phyloP scores from a whole-genome alignment of 2,329 filamentous ascomycete species.

The Fusarium equiseti region DNA sequence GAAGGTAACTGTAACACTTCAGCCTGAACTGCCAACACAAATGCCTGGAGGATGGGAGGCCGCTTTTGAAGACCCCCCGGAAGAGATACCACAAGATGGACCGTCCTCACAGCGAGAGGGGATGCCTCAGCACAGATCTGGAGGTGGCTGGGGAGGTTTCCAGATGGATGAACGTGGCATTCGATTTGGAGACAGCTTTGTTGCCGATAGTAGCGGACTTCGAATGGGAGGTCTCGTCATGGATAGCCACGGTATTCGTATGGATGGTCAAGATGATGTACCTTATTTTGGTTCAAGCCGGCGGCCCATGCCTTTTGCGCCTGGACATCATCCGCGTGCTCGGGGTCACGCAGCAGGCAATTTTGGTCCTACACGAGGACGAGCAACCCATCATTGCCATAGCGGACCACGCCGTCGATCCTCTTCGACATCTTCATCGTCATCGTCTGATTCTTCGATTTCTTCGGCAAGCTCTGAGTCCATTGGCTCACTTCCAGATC shows the following conservation, averaged over 20 bases:
- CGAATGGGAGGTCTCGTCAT: slow-evolving; percentile 60
- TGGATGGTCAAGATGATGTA: slow-evolving; percentile 17
- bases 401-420: slow-evolving; percentile 48
- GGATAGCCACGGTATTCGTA: slow-evolving; percentile 56
- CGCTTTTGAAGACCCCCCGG: slow-evolving; percentile 37
- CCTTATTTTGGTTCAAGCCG: neutral
- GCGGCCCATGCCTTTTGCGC: neutral
- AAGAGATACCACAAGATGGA: slow-evolving; percentile 14
- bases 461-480: slow-evolving; percentile 51
- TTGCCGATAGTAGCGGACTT: slow-evolving; percentile 60
- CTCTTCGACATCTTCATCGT: slow-evolving; percentile 52
- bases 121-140: slow-evolving; percentile 20
- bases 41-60: slow-evolving; percentile 47
- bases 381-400: slow-evolving; percentile 23
- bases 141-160: slow-evolving; percentile 51
- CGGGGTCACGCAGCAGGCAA: slow-evolving; percentile 14
- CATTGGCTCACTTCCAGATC: slow-evolving; percentile 66
- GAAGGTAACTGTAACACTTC: slow-evolving; percentile 58
- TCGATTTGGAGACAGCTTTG: slow-evolving; percentile 57
- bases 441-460: slow-evolving; percentile 47
- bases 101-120: slow-evolving; percentile 28
- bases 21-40: slow-evolving; percentile 36
- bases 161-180: slow-evolving; percentile 59
- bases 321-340: slow-evolving; percentile 8
- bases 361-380: slow-evolving; percentile 21